Evolutionary conservation across 495 filamentous ascomycete species (phyloP).

Genomic region (Aspergillus homomorphus): DNA sequence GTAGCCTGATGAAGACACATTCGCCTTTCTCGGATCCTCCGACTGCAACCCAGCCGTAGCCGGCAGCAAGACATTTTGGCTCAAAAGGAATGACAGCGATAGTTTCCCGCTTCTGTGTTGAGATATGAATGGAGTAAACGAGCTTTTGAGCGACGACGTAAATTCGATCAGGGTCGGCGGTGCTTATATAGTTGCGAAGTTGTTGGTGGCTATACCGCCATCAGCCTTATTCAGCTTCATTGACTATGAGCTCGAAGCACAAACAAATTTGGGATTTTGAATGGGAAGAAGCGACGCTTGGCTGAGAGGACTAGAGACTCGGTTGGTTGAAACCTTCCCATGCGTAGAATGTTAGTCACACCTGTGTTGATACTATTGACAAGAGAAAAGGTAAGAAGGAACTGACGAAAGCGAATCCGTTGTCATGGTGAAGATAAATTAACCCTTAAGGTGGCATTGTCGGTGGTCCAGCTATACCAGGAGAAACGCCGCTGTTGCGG

Average conservation of each 20-base stretch:
- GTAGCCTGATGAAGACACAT: slow-evolving; percentile 72
- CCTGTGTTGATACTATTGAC: slow-evolving; percentile 6
- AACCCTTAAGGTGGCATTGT: slow-evolving; percentile 36
- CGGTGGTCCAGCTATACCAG: slow-evolving; percentile 14
- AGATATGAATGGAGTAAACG: slow-evolving; percentile 69
- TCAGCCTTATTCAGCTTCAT: slow-evolving; percentile 13
- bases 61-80: slow-evolving; percentile 79
- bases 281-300: slow-evolving; percentile 71
- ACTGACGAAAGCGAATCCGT: slow-evolving; percentile 43
- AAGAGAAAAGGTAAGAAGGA: slow-evolving; percentile 6
- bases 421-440: slow-evolving; percentile 41
- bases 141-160: slow-evolving; percentile 77
- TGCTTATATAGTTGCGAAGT: slow-evolving; percentile 85
- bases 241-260: slow-evolving; percentile 27
- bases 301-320: slow-evolving; percentile 57
- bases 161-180: slow-evolving; percentile 67
- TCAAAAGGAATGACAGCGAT: slow-evolving; percentile 77
- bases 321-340: slow-evolving; percentile 53
- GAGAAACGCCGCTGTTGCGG: slow-evolving; percentile 13
- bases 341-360: slow-evolving; percentile 15
- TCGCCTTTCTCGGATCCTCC: slow-evolving; percentile 79
- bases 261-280: slow-evolving; percentile 70
- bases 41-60: slow-evolving; percentile 82
- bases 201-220: slow-evolving; percentile 74
- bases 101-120: slow-evolving; percentile 67